Conservation (phyloP, 2,329 filamentous ascomycete species). For the Ascochyta lentis region DNA sequence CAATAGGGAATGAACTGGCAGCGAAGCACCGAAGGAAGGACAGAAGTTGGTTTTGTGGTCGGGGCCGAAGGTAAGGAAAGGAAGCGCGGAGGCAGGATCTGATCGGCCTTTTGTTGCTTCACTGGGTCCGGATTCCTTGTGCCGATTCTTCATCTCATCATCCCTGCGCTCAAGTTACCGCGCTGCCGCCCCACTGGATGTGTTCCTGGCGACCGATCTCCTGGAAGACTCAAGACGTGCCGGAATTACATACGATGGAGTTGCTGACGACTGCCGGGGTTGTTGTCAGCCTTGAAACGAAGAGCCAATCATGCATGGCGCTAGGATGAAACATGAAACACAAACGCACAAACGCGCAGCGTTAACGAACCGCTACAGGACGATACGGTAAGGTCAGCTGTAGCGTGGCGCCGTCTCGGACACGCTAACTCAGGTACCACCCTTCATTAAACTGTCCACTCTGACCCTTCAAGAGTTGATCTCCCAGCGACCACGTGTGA, state of each 20-base stretch:
- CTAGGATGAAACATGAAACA: slow-evolving; percentile 42
- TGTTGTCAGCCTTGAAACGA: slow-evolving; percentile 29
- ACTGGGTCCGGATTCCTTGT: slow-evolving; percentile 17
- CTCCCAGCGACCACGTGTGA: slow-evolving; percentile 9
- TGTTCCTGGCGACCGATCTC: slow-evolving; percentile 37
- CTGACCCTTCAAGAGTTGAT: slow-evolving; percentile 7
- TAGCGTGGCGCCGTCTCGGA: slow-evolving; percentile 39
- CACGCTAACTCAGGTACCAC: slow-evolving; percentile 38
- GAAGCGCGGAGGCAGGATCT: slow-evolving; percentile 19
- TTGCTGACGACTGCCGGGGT: slow-evolving; percentile 28
- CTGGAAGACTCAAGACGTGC: slow-evolving; percentile 22
- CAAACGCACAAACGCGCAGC: slow-evolving; percentile 22
- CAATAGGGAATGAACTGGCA: slow-evolving; percentile 44
- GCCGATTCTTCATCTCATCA: slow-evolving; percentile 18
- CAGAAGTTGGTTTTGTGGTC: slow-evolving; percentile 37
- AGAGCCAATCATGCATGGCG: slow-evolving; percentile 34
- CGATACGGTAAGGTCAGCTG: slow-evolving; percentile 27
- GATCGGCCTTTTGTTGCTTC: slow-evolving; percentile 34
- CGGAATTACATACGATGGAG: slow-evolving; percentile 21
- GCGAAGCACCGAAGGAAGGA: slow-evolving; percentile 41
- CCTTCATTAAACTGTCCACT: slow-evolving; percentile 34
- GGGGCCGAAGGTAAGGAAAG: slow-evolving; percentile 34
- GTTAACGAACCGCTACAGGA: slow-evolving; percentile 28
- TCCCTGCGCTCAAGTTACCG: slow-evolving; percentile 20
- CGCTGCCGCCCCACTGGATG: slow-evolving; percentile 29